phyloP scores from a whole-genome alignment of 2,329 filamentous ascomycete genomes.

The Cyphellophora attinorum region DNA sequence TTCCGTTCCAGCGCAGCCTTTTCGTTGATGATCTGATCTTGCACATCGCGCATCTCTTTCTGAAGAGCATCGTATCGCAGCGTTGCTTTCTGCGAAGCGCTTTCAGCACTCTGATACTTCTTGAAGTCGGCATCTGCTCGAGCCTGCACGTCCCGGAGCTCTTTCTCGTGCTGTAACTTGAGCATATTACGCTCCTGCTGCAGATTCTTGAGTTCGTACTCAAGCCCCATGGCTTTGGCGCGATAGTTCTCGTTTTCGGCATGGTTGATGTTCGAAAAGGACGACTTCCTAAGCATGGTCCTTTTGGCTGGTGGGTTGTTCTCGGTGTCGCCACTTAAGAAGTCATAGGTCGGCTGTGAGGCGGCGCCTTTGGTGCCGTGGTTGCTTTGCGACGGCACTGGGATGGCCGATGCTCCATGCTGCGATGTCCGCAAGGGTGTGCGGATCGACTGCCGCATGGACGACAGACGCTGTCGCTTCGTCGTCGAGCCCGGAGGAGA shows the following conservation, averaged over 20 bases:
- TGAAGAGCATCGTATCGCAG: conserved; percentile 46
- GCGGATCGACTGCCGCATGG: background rate
- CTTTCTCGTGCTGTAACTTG: conserved; percentile 69
- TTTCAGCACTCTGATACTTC: conserved; percentile 50
- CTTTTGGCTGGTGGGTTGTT: conserved; percentile 32
- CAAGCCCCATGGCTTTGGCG: conserved; percentile 77
- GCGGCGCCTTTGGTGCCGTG: background rate
- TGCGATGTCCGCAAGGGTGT: background rate
- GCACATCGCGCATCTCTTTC: conserved; percentile 45
- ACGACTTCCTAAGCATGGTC: conserved; percentile 14
- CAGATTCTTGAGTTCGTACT: conserved; percentile 76
- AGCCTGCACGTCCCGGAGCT: conserved; percentile 67
- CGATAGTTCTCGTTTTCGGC: conserved; percentile 64
- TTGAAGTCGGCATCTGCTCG: conserved; percentile 82
- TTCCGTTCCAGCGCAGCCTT: conserved; percentile 46
- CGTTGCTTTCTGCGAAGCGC: conserved; percentile 37
- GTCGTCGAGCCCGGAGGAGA: conserved; percentile 1
- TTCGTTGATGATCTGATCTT: conserved; percentile 47
- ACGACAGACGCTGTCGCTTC: background rate
- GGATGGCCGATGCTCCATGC: no score
- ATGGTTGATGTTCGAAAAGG: conserved; percentile 13
- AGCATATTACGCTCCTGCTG: conserved; percentile 82
- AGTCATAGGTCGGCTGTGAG: background rate
- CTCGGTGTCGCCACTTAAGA: conserved; percentile 9
- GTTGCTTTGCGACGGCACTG: background rate